A percentile compares a stretch with the other conserved stretches of the same genome.
These are phyloP conservation scores for Ruellia speciosa DNA, from an alignment of 305 asterid genomes.

Conservation along the genomic window DNA sequence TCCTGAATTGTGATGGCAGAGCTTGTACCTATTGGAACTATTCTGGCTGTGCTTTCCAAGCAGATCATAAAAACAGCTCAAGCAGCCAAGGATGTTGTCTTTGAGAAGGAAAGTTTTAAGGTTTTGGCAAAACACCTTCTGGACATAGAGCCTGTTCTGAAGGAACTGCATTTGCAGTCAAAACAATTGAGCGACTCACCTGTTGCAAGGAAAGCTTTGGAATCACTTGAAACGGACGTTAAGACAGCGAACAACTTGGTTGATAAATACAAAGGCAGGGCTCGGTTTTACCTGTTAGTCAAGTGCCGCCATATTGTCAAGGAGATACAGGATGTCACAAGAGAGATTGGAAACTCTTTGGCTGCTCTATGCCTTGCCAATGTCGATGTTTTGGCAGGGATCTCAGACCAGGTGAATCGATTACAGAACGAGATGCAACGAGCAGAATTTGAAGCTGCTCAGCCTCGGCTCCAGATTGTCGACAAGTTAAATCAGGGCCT, in stretches of 20 bases:
- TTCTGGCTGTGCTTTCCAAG: slow-evolving; percentile 36
- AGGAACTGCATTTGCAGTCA: slow-evolving; percentile 43
- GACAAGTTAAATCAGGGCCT: slow-evolving; percentile 49
- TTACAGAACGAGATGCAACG: slow-evolving; percentile 62
- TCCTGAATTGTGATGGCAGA: slow-evolving; percentile 28
- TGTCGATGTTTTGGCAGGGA: slow-evolving; percentile 43
- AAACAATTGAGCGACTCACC: slow-evolving; percentile 39
- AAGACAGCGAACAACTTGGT: slow-evolving; percentile 47
- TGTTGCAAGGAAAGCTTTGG: slow-evolving; percentile 47
- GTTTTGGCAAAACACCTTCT: slow-evolving; percentile 40
- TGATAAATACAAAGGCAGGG: slow-evolving; percentile 45
- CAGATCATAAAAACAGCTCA: slow-evolving; percentile 47
- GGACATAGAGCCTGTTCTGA: slow-evolving; percentile 42
- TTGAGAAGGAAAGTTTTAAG: slow-evolving; percentile 57
- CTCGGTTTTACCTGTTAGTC: slow-evolving; percentile 47
- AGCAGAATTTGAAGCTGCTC: slow-evolving; percentile 41
- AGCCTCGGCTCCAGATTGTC: slow-evolving; percentile 34
- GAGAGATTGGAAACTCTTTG: slow-evolving; percentile 48
- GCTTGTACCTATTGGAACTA: slow-evolving; percentile 44
- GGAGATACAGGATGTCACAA: slow-evolving; percentile 51
- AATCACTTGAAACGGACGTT: slow-evolving; percentile 43
- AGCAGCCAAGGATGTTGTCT: slow-evolving; percentile 47
- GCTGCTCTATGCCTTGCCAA: slow-evolving; percentile 42
- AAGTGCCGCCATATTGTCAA: slow-evolving; percentile 53
- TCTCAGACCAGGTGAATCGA: slow-evolving; percentile 39